A percentile compares a stretch with the other conserved stretches of the same genome.
These are phyloP conservation scores for Canavalia gladiata DNA, from an alignment of 306 rosid species.

Conservation along the genomic window DNA sequence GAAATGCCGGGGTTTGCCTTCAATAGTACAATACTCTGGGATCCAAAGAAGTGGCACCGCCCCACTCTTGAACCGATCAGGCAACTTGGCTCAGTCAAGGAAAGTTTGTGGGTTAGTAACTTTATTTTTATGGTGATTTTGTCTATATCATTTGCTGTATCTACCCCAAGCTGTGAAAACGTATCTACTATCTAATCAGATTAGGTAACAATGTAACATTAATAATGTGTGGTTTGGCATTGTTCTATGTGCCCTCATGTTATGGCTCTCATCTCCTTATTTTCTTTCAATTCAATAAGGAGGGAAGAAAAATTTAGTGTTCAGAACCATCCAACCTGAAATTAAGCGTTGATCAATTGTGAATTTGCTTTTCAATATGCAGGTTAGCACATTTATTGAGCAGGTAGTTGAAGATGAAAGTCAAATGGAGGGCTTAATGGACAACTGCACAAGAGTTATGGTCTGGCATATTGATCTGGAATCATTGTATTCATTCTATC, in stretches of 20 bases:
- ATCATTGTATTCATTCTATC: slow-evolving; percentile 63
- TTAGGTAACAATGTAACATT: background rate
- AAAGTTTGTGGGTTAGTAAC: slow-evolving; percentile 70
- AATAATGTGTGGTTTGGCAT: background rate
- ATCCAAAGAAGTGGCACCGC: slow-evolving; percentile 82
- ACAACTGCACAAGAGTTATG: slow-evolving; percentile 76
- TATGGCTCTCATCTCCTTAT: background rate
- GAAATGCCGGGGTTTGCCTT: slow-evolving; percentile 89
- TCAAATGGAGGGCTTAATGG: slow-evolving; percentile 84
- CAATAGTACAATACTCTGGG: slow-evolving; percentile 92
- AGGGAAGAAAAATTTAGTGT: background rate
- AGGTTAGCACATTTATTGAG: slow-evolving; percentile 86
- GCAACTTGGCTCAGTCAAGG: slow-evolving; percentile 70
- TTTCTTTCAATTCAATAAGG: background rate
- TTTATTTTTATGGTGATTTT: slow-evolving; percentile 29
- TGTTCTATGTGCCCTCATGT: background rate
- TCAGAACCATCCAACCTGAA: slow-evolving; percentile 3
- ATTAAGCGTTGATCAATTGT: slow-evolving; percentile 30
- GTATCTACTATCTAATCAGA: slow-evolving; percentile 20
- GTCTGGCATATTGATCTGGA: slow-evolving; percentile 74
- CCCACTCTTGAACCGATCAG: slow-evolving; percentile 76
- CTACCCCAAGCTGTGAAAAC: slow-evolving; percentile 27
- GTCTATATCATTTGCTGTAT: slow-evolving; percentile 21
- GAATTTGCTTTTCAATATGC: slow-evolving; percentile 49
- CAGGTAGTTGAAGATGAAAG: slow-evolving; percentile 91